A percentile compares a stretch with the other conserved stretches of the same genome.
Evolutionary conservation across 345 rosid species (phyloP).

Genomic region (Draba incana): DNA sequence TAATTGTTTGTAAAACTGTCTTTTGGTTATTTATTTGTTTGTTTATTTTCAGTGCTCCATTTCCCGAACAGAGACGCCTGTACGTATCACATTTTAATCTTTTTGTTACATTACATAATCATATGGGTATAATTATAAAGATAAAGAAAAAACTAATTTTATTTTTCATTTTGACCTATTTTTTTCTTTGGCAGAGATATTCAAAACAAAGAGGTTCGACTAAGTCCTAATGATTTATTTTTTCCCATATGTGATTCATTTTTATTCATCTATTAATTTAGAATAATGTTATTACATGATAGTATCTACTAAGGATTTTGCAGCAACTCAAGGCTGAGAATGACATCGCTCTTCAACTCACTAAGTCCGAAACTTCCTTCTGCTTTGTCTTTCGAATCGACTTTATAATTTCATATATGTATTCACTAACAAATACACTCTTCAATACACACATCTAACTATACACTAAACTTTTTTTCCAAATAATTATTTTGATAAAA

Average conservation of each 20-base stretch:
- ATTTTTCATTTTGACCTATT: neutral
- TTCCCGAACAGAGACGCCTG: slow-evolving; percentile 46
- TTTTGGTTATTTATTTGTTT: neutral
- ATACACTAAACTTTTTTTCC: neutral
- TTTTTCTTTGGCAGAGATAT: slow-evolving; percentile 44
- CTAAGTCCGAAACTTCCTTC: slow-evolving; percentile 49
- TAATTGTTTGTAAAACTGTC: neutral
- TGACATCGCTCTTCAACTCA: slow-evolving; percentile 59
- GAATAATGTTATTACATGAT: slow-evolving; percentile 25
- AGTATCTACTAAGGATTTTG: slow-evolving; percentile 60
- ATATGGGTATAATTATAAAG: neutral
- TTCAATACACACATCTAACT: neutral
- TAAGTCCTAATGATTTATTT: neutral
- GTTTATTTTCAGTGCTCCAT: slow-evolving; percentile 45
- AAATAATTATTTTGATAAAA: slow-evolving; percentile 16
- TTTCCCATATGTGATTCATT: neutral
- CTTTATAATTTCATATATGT: neutral
- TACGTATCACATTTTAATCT: neutral
- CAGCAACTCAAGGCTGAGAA: slow-evolving; percentile 65
- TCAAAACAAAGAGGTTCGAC: slow-evolving; percentile 60
- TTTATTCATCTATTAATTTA: neutral
- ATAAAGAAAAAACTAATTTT: neutral
- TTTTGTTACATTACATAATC: neutral
- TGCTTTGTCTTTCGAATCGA: neutral
- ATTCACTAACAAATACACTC: neutral